Evolutionary conservation across 1,139 yeast species (phyloP).

Genomic region (Scheffersomyces illinoinensis): DNA sequence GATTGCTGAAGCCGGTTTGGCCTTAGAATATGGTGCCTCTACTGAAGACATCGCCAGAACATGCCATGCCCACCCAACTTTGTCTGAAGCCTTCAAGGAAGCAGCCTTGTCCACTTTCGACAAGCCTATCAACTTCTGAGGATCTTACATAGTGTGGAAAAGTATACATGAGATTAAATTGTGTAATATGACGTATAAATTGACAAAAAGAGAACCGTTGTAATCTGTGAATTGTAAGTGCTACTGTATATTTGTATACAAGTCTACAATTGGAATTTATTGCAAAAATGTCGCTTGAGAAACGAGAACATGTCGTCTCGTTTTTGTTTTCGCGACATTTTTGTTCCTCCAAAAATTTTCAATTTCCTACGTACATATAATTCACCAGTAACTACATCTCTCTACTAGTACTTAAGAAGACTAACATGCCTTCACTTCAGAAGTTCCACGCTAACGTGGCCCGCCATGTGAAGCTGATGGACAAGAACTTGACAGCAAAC

Average conservation of each 20-base stretch:
- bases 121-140: constrained; percentile 81
- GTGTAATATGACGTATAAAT: neutral
- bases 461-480: constrained; percentile 47
- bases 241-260: neutral
- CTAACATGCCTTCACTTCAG: constrained; percentile 43
- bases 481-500: constrained; percentile 48
- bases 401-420: neutral
- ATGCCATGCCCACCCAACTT: constrained; percentile 98
- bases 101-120: constrained; percentile 93
- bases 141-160: neutral
- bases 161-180: neutral
- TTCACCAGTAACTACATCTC: neutral
- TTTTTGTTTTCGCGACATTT: neutral
- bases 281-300: neutral
- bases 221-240: too few relatives aligned
- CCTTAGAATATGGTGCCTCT: constrained; percentile 97
- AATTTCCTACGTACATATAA: neutral
- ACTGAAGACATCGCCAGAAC: constrained; percentile 97
- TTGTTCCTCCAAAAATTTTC: neutral
- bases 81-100: constrained; percentile 97
- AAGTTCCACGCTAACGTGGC: constrained; percentile 47
- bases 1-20: constrained; percentile 98
- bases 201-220: neutral
- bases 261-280: too few relatives aligned
- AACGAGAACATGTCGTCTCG: neutral